Base-by-base conservation (phyloP, 2,329 filamentous ascomycete species). In the Aspergillus quadricinctus region DNA sequence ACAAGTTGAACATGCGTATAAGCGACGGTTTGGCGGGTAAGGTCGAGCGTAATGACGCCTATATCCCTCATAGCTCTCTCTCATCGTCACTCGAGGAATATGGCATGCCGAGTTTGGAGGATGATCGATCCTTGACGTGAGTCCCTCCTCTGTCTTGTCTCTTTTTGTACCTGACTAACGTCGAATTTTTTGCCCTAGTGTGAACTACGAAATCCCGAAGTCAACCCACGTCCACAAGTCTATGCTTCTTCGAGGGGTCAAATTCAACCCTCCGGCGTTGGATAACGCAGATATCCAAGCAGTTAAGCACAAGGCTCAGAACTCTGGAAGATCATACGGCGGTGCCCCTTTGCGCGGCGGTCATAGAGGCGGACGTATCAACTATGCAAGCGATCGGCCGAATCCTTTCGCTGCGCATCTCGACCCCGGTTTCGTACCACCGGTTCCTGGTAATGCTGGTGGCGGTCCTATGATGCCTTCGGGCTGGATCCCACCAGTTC, bases 181-280 rank as follows among this genome's bases (percentile, higher is more conserved):
- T 66, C 74, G 66, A 73, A 2, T 3, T 51, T 52, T 69, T 77
- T 48, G 53, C 17, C 43, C 41, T 61, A 96, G 89, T 68, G 92
- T 97, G 10, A 80, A 89, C 67, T 99, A 95, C 70, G 85, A 91
- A 48, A 88, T 97, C 75, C 92, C 93, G 0, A 80, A 82, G 43
- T 85, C 84, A 19, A 80, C 79, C 9, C 83, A 90, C 65, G 78
- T 85, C 4, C 94, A 99, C 76, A 97, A 97, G 71, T 97, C 92
- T 5, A 95, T 96, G 89, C 82, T 99, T 14, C 81, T 99, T 37
- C 87, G 91, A 2, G 94, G 94, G 11, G 86, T 92, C 41, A 86
- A 88, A 65, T 81, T 92, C 55, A 85, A 89, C 4, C 76, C 81
- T 1, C 85, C 90, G 1, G 88, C 85, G 9, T 83, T 99, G 1